Percentiles rank a stretch among this genome's conserved stretches.
phyloP scores from a whole-genome alignment of 73 alveolate genomes.

The Paramecium octaurelia region DNA sequence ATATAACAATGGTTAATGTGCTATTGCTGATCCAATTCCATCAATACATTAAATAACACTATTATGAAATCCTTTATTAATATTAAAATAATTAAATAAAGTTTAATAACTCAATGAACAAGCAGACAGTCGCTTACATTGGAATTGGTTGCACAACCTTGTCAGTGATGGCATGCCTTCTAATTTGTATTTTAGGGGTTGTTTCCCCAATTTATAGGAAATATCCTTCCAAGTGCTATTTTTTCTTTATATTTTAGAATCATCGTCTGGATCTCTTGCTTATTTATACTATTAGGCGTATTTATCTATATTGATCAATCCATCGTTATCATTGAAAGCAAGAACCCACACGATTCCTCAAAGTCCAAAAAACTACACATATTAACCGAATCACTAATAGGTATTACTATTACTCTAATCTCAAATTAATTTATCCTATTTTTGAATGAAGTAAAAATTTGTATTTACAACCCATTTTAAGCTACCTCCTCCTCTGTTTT shows the following conservation, averaged over 20 bases:
- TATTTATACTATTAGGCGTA: not conserved
- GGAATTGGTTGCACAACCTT: not conserved
- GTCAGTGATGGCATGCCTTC: constrained; percentile 15
- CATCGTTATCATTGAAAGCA: not conserved
- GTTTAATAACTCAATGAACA: not conserved
- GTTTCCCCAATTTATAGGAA: not conserved
- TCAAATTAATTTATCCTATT: not conserved
- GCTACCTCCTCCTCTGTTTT: not conserved
- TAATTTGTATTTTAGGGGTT: not conserved
- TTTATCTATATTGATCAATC: not conserved
- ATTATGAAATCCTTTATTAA: not conserved
- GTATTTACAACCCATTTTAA: constrained; percentile 7
- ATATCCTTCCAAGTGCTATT: not conserved
- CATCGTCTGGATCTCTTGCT: not conserved
- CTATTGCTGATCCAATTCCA: not conserved
- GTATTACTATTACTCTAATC: not conserved
- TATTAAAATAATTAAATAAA: not conserved
- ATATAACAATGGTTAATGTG: not conserved
- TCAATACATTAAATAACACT: not conserved
- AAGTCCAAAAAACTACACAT: not conserved
- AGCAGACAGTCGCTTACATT: not conserved
- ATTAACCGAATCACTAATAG: not conserved
- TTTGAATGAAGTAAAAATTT: not conserved
- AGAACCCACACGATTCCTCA: not conserved
- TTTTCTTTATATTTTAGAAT: not conserved